These are phyloP conservation scores for Schizosaccharomyces japonicus DNA, from an alignment of 805 yeast species.

Conservation along the genomic window DNA sequence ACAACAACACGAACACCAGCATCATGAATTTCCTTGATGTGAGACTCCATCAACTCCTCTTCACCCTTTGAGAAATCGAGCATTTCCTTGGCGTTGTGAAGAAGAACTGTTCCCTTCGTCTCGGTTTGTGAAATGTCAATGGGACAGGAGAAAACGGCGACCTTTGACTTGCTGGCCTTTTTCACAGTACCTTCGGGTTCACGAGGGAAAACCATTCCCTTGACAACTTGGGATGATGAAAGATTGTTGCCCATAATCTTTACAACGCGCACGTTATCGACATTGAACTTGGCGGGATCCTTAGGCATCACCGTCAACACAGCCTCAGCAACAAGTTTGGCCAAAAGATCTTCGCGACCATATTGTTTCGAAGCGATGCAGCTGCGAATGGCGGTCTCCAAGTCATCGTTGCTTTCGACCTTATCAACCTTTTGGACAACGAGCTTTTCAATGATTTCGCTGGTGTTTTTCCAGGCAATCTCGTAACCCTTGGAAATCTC, in stretches of 20 bases:
- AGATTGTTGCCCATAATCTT: constrained; percentile 86
- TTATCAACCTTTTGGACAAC: constrained; percentile 39
- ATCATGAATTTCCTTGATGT: constrained; percentile 58
- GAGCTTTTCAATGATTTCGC: constrained; percentile 15
- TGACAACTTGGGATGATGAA: constrained; percentile 49
- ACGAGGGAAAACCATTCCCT: constrained; percentile 94
- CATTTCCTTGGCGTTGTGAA: constrained; percentile 94
- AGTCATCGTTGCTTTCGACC: constrained; percentile 28
- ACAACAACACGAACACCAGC: constrained; percentile 70
- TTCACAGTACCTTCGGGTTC: constrained; percentile 88
- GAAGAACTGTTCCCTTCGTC: constrained; percentile 87
- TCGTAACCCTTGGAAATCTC: constrained; percentile 86
- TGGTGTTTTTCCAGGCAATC: constrained; percentile 38
- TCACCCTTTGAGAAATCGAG: constrained; percentile 87
- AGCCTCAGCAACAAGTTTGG: constrained; percentile 65
- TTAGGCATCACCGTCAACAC: constrained; percentile 54
- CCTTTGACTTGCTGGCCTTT: constrained; percentile 45
- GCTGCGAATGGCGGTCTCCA: constrained; percentile 54
- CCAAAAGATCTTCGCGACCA: constrained; percentile 59
- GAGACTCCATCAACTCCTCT: constrained; percentile 71
- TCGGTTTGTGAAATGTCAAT: constrained; percentile 91
- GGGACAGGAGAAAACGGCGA: constrained; percentile 82
- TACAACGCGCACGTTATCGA: constrained; percentile 83
- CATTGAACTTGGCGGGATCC: constrained; percentile 47
- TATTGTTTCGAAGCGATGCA: constrained; percentile 85